Evolutionary conservation across 129 eudicot species (phyloP).

Genomic region (Chrysanthemum seticuspe): DNA sequence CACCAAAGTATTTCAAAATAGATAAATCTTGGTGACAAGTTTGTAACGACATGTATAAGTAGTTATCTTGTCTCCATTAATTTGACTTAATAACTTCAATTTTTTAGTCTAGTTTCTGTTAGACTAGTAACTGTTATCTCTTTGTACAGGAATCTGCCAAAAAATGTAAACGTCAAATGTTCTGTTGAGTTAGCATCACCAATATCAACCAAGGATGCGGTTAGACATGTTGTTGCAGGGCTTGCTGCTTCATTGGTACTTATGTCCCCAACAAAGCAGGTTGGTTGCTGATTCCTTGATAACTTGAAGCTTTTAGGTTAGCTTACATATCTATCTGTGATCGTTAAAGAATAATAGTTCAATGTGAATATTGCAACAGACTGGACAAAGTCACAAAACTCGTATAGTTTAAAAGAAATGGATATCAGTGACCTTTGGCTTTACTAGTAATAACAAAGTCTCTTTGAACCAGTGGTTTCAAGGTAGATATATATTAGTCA

Average conservation of each 20-base stretch:
- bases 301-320: background rate
- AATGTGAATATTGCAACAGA: background rate
- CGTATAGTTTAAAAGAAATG: background rate
- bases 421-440: background rate
- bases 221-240: constrained; percentile 58
- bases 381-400: background rate
- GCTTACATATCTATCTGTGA: constrained; percentile 1
- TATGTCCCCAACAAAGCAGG: constrained; percentile 64
- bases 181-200: constrained; percentile 32
- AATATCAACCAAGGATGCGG: constrained; percentile 35
- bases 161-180: constrained; percentile 40
- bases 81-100: background rate
- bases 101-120: background rate
- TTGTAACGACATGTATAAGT: background rate
- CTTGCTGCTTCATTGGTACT: constrained; percentile 68
- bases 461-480: too few relatives aligned
- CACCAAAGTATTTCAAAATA: background rate
- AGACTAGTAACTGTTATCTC: constrained; percentile 3
- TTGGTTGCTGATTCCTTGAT: constrained; percentile 32
- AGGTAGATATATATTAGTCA: too few relatives aligned
- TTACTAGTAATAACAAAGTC: too few relatives aligned
- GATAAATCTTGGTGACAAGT: background rate
- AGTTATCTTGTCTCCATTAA: background rate
- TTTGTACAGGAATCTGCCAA: constrained; percentile 43
- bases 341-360: background rate